Conservation (phyloP, 306 rosid species). For the Sophora flavescens region DNA sequence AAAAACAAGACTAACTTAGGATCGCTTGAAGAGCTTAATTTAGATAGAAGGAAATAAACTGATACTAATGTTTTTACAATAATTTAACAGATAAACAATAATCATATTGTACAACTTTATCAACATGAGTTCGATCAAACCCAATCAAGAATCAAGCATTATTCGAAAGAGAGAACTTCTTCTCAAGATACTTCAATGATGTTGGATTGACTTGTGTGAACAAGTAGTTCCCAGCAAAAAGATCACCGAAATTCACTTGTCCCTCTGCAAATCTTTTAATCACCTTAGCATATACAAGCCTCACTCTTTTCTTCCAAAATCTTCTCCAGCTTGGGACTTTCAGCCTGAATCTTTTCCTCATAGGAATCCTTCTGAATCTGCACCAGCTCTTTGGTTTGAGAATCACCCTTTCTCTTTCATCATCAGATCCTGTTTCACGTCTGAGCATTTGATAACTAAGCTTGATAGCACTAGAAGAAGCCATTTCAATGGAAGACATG, state of each 20-base stretch:
- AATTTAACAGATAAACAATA: too few relatives aligned
- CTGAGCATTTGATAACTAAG: constrained; percentile 56
- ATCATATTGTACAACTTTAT: too few relatives aligned
- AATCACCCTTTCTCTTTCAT: constrained; percentile 36
- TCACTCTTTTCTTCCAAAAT: constrained; percentile 51
- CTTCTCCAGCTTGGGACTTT: constrained; percentile 58
- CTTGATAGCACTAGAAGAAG: constrained; percentile 24
- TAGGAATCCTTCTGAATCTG: constrained; percentile 46
- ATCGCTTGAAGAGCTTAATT: too few relatives aligned
- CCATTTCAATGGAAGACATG: constrained; percentile 45
- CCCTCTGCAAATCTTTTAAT: constrained; percentile 50
- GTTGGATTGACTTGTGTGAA: too few relatives aligned
- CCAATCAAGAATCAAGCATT: not conserved
- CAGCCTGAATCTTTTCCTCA: constrained; percentile 53
- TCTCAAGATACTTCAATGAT: too few relatives aligned
- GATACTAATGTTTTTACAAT: too few relatives aligned
- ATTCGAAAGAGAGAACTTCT: constrained; percentile 33
- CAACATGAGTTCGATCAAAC: not conserved
- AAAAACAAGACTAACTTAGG: not conserved
- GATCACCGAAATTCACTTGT: constrained; percentile 33
- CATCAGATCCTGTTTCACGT: constrained; percentile 29
- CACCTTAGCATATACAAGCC: constrained; percentile 28
- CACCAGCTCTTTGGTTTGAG: constrained; percentile 48
- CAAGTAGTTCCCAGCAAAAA: too few relatives aligned
- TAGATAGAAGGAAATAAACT: too few relatives aligned